Evolutionary conservation across 2,329 filamentous ascomycete genomes (phyloP).

Genomic region (Botrytis fragariae): DNA sequence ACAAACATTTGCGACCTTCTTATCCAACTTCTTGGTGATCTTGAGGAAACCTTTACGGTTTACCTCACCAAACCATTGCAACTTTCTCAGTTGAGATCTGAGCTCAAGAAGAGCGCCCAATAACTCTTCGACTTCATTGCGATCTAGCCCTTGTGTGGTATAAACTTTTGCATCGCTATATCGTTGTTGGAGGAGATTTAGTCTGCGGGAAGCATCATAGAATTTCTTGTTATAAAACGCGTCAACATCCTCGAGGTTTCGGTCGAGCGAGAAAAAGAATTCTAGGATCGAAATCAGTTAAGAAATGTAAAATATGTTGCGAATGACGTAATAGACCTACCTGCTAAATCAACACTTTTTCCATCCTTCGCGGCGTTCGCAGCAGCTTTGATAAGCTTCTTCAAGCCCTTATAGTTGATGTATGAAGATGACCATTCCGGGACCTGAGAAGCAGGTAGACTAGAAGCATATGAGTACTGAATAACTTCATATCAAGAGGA

Average conservation of each 20-base stretch:
- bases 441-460: slow-evolving; percentile 77
- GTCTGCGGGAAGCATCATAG: slow-evolving; percentile 74
- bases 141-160: slow-evolving; percentile 69
- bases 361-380: slow-evolving; percentile 63
- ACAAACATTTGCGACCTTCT: slow-evolving; percentile 75
- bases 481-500: not conserved
- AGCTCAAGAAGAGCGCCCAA: slow-evolving; percentile 88
- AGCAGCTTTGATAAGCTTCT: slow-evolving; percentile 87
- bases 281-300: slow-evolving; percentile 52
- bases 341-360: slow-evolving; percentile 81
- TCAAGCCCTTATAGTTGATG: slow-evolving; percentile 87
- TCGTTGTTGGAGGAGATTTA: slow-evolving; percentile 82
- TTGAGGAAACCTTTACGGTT: slow-evolving; percentile 94
- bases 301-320: slow-evolving; percentile 35
- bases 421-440: slow-evolving; percentile 83
- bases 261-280: slow-evolving; percentile 95
- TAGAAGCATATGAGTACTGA: slow-evolving; percentile 34
- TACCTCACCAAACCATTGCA: slow-evolving; percentile 97
- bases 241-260: slow-evolving; percentile 96
- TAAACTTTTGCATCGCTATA: slow-evolving; percentile 71
- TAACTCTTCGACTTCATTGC: slow-evolving; percentile 87
- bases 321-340: slow-evolving; percentile 52
- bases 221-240: slow-evolving; percentile 97
- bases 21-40: slow-evolving; percentile 98
- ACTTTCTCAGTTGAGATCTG: slow-evolving; percentile 79